phyloP scores from a whole-genome alignment of 208 protist species.

The Angomonas desouzai region DNA sequence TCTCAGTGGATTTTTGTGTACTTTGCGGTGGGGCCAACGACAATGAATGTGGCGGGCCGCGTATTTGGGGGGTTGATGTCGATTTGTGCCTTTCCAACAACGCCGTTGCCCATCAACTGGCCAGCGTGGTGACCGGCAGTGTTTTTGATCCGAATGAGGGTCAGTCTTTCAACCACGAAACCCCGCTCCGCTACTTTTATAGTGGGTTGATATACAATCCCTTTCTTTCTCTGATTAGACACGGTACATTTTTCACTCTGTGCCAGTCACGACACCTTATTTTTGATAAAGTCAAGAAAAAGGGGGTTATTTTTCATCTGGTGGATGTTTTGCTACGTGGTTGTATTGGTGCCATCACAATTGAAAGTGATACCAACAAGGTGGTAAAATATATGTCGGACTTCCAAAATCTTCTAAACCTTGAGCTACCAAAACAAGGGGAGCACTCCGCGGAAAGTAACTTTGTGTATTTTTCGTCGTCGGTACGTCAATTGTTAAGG shows the following conservation, averaged over 20 bases:
- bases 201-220: slow-evolving; percentile 88
- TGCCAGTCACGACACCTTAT: slow-evolving; percentile 69
- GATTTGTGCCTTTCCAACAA: slow-evolving; percentile 82
- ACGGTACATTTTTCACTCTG: slow-evolving; percentile 78
- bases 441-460: slow-evolving; percentile 85
- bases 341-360: slow-evolving; percentile 77
- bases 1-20: slow-evolving; percentile 86
- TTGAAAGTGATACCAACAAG: slow-evolving; percentile 34
- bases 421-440: slow-evolving; percentile 82
- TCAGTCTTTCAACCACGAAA: not conserved
- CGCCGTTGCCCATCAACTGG: slow-evolving; percentile 69
- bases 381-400: slow-evolving; percentile 51
- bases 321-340: slow-evolving; percentile 73
- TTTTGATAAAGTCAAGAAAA: slow-evolving; percentile 48
- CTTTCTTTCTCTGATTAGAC: slow-evolving; percentile 74
- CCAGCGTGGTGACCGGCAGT: slow-evolving; percentile 27
- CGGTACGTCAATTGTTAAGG: slow-evolving; percentile 59
- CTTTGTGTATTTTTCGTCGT: slow-evolving; percentile 82
- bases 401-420: slow-evolving; percentile 78
- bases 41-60: not conserved
- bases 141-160: slow-evolving; percentile 32
- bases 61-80: slow-evolving; percentile 89
- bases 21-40: slow-evolving; percentile 14
- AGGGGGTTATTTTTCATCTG: slow-evolving; percentile 83
- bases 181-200: slow-evolving; percentile 67